Base-by-base conservation (phyloP, 139 green algal genomes). In the Coccomyxa sp. region DNA sequence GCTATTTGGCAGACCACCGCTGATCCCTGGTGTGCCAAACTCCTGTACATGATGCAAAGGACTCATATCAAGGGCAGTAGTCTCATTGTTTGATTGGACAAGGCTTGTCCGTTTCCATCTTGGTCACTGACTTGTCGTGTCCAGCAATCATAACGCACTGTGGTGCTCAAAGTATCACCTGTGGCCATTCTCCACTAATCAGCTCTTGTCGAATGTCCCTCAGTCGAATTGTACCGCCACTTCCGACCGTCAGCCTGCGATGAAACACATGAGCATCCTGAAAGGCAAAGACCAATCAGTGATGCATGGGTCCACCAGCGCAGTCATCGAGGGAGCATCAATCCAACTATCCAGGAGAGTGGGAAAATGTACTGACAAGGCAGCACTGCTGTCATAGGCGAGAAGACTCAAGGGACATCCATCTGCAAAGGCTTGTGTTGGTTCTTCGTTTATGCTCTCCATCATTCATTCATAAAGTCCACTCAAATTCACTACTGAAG, bases 201-300 rank as follows among this genome's bases (percentile, higher is more conserved):
- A 89, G 79, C 80, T 89, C 77, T 66, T 89, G 79, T 32, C 86
- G 68, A 38, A 89, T 84, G 58, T 89, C 86, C 1, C 63, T 67
- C 0, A n/a, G 23, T 15, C 32, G 75, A 21, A 89, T 76, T 13
- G 3, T 81, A 32, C 86, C 81, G 63, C 88, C 86, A 13, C 85
- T 74, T 11, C 58, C 28, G 25, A 31, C 83, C 13, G 85, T 83
- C 16, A 79, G 82, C 23, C 86, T 89, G 86, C 77, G 7, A 7
- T 51, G 38, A 51, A 51, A 7, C 38, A 51, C 7, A 7, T 51
- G 38, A 51, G 38, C 38, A 51, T 51, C 38, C 38, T 51, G 3
- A 51, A 51, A 51, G 3, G 38, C 38, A 51, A 51, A 51, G 38
- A 51, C 38, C 38, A 51, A 51, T 51, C 3, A 51, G 38, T 11